Evolutionary conservation across 2,329 filamentous ascomycete genomes (phyloP).

Genomic region (Hymenoscyphus scutula): DNA sequence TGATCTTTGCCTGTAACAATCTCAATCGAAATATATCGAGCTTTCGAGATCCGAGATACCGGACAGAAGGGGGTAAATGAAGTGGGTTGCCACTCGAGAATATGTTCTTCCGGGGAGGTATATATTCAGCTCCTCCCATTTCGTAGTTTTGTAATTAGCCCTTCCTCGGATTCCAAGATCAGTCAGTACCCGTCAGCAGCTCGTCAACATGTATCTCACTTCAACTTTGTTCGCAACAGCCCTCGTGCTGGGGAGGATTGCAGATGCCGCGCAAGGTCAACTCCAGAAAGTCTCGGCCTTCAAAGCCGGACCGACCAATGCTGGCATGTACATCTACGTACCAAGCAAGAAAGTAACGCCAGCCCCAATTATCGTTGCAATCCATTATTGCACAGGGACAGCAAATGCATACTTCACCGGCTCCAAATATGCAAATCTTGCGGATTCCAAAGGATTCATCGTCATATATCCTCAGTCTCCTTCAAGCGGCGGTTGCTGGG

Average conservation of each 20-base stretch:
- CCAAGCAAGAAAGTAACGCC: constrained; percentile 21
- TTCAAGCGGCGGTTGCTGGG: constrained; percentile 54
- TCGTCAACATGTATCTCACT: constrained; percentile 13
- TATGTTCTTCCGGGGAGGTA: constrained; percentile 12
- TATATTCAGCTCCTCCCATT: not conserved
- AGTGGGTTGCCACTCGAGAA: not conserved
- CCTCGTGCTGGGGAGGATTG: constrained; percentile 10
- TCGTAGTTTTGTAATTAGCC: not conserved
- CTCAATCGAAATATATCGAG: not conserved
- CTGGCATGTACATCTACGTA: constrained; percentile 31
- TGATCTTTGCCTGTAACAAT: not conserved
- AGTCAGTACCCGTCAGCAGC: not conserved
- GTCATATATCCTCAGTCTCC: constrained; percentile 57
- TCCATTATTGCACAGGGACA: constrained; percentile 41
- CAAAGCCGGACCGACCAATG: constrained; percentile 25
- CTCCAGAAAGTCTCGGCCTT: constrained; percentile 26
- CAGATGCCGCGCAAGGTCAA: constrained; percentile 9
- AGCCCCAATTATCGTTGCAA: constrained; percentile 31
- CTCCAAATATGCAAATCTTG: constrained; percentile 49
- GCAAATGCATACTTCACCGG: constrained; percentile 35
- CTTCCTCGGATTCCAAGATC: not conserved
- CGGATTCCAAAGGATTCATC: constrained; percentile 56
- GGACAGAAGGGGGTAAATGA: constrained; percentile 5
- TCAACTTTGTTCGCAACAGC: constrained; percentile 5
- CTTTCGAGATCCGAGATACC: constrained; percentile 5